These are phyloP conservation scores for Saccharomycopsis javanensis DNA, from an alignment of 805 yeast species.

Conservation along the genomic window DNA sequence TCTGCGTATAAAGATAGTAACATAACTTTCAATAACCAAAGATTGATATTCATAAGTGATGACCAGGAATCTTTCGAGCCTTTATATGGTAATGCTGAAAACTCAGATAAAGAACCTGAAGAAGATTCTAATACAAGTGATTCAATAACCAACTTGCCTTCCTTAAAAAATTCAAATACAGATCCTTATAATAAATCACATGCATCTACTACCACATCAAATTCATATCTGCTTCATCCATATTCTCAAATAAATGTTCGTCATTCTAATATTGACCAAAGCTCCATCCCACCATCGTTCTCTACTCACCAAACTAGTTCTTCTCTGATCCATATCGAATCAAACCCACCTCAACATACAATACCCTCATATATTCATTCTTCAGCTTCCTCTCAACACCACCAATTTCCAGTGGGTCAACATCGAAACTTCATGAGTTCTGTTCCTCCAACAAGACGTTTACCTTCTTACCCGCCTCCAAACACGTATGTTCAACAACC, in stretches of 20 bases:
- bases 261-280: not conserved
- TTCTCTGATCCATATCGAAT: not conserved
- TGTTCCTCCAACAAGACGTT: not conserved
- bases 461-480: not conserved
- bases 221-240: not conserved
- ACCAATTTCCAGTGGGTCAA: not conserved
- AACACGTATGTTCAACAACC: not conserved
- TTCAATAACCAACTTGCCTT: not conserved
- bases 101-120: not conserved
- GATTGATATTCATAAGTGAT: slow-evolving; percentile 13
- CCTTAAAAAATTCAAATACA: not conserved
- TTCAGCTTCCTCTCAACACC: not conserved
- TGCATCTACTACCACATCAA: not conserved
- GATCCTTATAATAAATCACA: not conserved
- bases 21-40: slow-evolving; percentile 3
- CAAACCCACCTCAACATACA: not conserved
- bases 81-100: slow-evolving; percentile 9
- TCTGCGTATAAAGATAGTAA: slow-evolving; percentile 9
- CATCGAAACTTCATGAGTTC: not conserved
- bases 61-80: slow-evolving; percentile 16
- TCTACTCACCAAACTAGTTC: no score
- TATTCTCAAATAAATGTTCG: not conserved
- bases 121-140: not conserved
- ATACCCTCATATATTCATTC: not conserved
- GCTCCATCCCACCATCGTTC: no score